Percentiles rank a stretch among this genome's conserved stretches.
Conservation (phyloP, 257 asterid species). For the Nicotiana tabacum region DNA sequence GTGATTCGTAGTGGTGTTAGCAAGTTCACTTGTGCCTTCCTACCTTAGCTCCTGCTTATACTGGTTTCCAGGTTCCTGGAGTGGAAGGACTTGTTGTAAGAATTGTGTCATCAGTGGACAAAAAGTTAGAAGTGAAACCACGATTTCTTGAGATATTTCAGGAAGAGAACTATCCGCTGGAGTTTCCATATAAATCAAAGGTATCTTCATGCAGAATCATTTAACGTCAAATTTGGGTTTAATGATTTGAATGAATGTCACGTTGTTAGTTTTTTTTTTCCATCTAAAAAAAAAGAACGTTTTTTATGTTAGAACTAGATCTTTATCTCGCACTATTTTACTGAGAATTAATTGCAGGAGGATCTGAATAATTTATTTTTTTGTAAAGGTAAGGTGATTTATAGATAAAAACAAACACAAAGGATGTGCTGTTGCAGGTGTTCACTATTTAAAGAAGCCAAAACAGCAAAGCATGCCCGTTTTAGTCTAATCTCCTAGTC, state of each 20-base stretch:
- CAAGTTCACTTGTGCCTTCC: slow-evolving; percentile 6
- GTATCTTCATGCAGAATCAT: slow-evolving; percentile 25
- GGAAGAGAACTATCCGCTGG: slow-evolving; percentile 83
- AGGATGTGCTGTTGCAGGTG: neutral
- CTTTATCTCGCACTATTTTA: neutral
- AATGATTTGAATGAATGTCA: slow-evolving; percentile 6
- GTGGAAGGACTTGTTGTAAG: slow-evolving; percentile 94
- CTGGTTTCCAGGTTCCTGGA: slow-evolving; percentile 66
- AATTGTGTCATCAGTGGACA: slow-evolving; percentile 97
- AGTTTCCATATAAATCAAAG: slow-evolving; percentile 88
- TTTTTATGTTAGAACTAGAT: neutral
- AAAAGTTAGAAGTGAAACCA: slow-evolving; percentile 88
- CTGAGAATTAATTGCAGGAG: slow-evolving; percentile 4
- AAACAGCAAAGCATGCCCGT: neutral
- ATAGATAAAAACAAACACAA: neutral
- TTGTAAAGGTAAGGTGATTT: neutral
- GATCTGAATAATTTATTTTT: neutral
- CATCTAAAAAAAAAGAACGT: neutral
- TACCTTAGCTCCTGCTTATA: neutral
- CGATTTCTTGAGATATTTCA: slow-evolving; percentile 89
- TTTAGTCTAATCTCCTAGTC: neutral
- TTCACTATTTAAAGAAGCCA: neutral
- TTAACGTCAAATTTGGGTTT: slow-evolving; percentile 8
- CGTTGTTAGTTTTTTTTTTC: neutral
- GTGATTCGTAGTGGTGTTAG: neutral